Base-by-base conservation (phyloP, 1,284 basidiomycete species). In the Hypsizygus ulmarius region DNA sequence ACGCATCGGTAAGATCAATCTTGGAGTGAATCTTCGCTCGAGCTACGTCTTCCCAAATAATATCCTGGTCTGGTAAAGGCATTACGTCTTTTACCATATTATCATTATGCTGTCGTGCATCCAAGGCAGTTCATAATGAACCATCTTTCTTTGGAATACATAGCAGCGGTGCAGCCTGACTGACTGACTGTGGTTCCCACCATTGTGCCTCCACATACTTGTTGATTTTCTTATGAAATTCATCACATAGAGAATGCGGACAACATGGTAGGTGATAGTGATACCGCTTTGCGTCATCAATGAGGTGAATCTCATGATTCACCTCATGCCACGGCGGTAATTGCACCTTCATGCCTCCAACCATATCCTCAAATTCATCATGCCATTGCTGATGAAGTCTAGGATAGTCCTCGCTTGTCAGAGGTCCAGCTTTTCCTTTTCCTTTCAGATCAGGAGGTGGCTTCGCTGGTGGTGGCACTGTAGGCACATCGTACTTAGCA, bases 11-110 rank as follows among this genome's bases (percentile, higher is more conserved):
- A 12, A 66, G 47, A 45, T 70, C 62, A 16, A 70, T 59, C 35
- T 67, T 60, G 3, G 61, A 59, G 1, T 58, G 27, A 35, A 60
- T 61, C 33, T 52, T 55, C 3, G 58, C 58, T 21, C 49, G 37
- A 0, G 61, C 57, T 1, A 45, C 43, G 9, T 45, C 43, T 19
- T 45, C 35, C 5, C 27, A 14, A 12, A 45, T 45, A 3, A 45
- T 48, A 9, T 70, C 64, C 18, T 69, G 67, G 42, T 71, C 67
- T 1, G 69, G 70, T 40, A 73, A 38, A 5, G 43, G 43, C 2
- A 25, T 38, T n/a, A 45, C 28, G n/a, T 45, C 43, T 15, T 45
- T 45, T 6, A 45, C 18, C 5, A 35, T 45, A 7, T 47, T 47
- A 19, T 47, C 33, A 29, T 42, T 47, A 3, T 14, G 39, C 14